Percentiles rank a stretch among this genome's conserved stretches.
phyloP scores from a whole-genome alignment of 2,329 filamentous ascomycete genomes.

The Tolypocladium album region DNA sequence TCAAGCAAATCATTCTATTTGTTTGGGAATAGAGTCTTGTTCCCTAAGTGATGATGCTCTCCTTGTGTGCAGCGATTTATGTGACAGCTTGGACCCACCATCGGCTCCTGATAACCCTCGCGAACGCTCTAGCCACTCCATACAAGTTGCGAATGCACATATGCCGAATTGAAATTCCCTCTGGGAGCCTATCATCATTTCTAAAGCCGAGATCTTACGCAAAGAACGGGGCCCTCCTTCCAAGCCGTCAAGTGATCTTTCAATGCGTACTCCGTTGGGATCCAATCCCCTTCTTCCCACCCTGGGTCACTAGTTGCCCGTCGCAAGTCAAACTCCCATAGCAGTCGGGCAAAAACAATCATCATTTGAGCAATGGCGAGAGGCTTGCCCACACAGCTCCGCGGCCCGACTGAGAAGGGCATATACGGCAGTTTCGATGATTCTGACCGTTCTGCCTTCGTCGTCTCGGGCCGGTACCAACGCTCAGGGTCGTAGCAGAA shows the following conservation, averaged over 20 bases:
- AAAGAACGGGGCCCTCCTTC: background rate
- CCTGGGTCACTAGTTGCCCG: constrained; percentile 1
- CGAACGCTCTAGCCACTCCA: background rate
- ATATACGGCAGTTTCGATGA: constrained; percentile 2
- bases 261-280: constrained; percentile 2
- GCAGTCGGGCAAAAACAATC: constrained; percentile 3
- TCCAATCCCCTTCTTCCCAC: background rate
- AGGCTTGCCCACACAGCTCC: constrained; percentile 6
- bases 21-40: no score
- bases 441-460: background rate
- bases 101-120: no score
- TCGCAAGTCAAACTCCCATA: constrained; percentile 4
- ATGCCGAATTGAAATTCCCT: background rate
- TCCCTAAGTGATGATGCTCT: no score
- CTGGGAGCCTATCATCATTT: background rate
- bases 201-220: background rate
- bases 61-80: no score
- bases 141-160: background rate
- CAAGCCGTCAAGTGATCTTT: constrained; percentile 3
- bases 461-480: constrained; percentile 2
- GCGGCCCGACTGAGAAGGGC: constrained; percentile 4
- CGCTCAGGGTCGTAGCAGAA: constrained; percentile 4
- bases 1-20: no score
- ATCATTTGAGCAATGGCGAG: constrained; percentile 6
- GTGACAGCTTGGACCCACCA: no score